A percentile compares a stretch with the other conserved stretches of the same genome.
Evolutionary conservation across 2,329 filamentous ascomycete species (phyloP).

Genomic region (Saccharata proteae): DNA sequence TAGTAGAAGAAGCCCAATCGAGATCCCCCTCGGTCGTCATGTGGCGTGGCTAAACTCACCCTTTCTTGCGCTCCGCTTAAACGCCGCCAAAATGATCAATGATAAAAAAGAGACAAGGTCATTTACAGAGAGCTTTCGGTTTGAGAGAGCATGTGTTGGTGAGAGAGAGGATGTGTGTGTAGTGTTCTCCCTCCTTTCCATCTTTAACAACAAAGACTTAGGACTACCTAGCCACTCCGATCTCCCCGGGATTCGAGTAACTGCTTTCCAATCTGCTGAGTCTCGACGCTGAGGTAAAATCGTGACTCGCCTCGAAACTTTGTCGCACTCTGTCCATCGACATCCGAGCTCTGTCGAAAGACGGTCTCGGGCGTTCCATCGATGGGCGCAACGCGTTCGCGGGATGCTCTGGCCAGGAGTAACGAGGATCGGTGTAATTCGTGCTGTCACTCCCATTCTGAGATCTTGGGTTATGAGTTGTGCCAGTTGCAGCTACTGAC

Average conservation of each 20-base stretch:
- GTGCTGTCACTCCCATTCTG: slow-evolving; percentile 92
- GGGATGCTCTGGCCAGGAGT: slow-evolving; percentile 7
- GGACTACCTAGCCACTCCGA: slow-evolving; percentile 5
- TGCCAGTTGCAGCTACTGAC: slow-evolving; percentile 63
- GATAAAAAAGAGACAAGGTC: neutral
- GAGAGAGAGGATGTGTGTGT: too few species aligned
- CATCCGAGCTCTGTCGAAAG: slow-evolving; percentile 74
- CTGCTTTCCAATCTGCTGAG: slow-evolving; percentile 71
- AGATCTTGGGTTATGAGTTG: slow-evolving; percentile 60
- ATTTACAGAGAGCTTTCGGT: too few species aligned
- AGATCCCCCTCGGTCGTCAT: too few species aligned
- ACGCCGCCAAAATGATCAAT: neutral
- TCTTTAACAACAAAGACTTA: too few species aligned
- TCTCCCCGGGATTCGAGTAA: slow-evolving; percentile 6
- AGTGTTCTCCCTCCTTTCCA: too few species aligned
- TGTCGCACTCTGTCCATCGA: slow-evolving; percentile 78
- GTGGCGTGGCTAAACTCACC: too few species aligned
- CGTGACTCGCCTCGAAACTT: slow-evolving; percentile 76
- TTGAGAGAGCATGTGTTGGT: too few species aligned
- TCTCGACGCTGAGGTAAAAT: slow-evolving; percentile 84
- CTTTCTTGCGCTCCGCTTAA: too few species aligned
- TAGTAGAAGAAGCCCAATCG: too few species aligned
- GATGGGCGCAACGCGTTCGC: slow-evolving; percentile 1
- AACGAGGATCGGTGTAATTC: slow-evolving; percentile 53
- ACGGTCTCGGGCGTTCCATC: slow-evolving; percentile 49